Evolutionary conservation across 108 stramenopile species (phyloP), one percentile per base, ranked within the genome.

Genomic region (Bacterosira constricta): DNA sequence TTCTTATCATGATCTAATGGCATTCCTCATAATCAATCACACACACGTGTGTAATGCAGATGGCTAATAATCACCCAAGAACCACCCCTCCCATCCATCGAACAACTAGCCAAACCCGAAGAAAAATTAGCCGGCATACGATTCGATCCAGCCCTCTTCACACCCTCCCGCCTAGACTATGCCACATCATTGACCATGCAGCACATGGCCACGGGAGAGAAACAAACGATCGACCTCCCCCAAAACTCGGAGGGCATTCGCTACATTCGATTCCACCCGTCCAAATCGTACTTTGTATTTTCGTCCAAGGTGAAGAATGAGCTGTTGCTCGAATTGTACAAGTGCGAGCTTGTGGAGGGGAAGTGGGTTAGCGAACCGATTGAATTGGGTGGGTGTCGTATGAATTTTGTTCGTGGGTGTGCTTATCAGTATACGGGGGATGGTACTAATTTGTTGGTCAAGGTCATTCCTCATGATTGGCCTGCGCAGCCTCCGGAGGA

Each of bases 81-180:
- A 39, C 77, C 77, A 0, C 77, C 77, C 6, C 56, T 70, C 18
- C 77, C 77, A 4, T 66, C 77, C 47, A 78, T 78, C 62, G 63
- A 64, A 32, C 27, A 45, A 20, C 41, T 78, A 2, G 62, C 77
- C 56, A 62, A 62, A 11, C 63, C 59, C 32, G 60, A 78, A n/a
- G 77, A 70, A 31, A 78, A 78, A 25, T 42, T 78, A 55, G 77
- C 77, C 26, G 77, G 77, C 2, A 13, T 78, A 34, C 77, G 77
- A 1, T 78, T 78, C 69, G 69, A 78, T 52, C 69, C 77, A 34
- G 18, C 45, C 6, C 10, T 65, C 0, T 45, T 78, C 0, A 39
- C 69, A 10, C 77, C 77, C 1, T 70, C 69, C 8, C 23, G 62
- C 17, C 12, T 78, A 23, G 63, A 78, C 27, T 70, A 39, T 53